Evolutionary conservation across 2,329 filamentous ascomycete species (phyloP).

Genomic region (Leptosphaerulina australis): DNA sequence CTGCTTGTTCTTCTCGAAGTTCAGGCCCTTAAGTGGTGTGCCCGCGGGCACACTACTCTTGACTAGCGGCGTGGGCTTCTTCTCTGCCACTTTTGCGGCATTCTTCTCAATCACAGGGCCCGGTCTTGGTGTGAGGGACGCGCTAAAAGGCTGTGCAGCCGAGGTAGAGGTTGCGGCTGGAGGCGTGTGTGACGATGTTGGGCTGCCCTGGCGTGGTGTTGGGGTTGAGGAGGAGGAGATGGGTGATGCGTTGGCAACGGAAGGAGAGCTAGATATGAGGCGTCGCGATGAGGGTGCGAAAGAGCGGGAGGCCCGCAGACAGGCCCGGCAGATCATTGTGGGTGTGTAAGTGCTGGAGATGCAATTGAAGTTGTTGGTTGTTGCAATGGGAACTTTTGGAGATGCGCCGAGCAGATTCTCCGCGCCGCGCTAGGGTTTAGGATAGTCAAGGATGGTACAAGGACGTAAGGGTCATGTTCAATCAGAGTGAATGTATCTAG

Average conservation of each 20-base stretch:
- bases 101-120: constrained; percentile 32
- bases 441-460: not conserved
- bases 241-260: constrained; percentile 33
- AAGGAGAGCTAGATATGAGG: constrained; percentile 35
- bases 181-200: constrained; percentile 23
- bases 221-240: constrained; percentile 36
- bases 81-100: constrained; percentile 33
- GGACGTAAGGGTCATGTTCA: too few relatives aligned
- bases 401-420: constrained; percentile 2
- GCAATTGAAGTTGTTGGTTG: not conserved
- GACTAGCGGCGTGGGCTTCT: constrained; percentile 40
- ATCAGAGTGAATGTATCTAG: too few relatives aligned
- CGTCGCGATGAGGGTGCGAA: constrained; percentile 22
- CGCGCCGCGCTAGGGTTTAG: not conserved
- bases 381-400: constrained; percentile 24
- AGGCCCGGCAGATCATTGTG: constrained; percentile 51
- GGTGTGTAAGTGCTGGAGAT: constrained; percentile 5
- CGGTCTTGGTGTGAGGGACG: constrained; percentile 41
- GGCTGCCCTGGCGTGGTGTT: constrained; percentile 39
- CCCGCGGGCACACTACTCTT: constrained; percentile 66
- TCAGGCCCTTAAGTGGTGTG: constrained; percentile 73
- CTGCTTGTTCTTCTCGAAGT: constrained; percentile 73
- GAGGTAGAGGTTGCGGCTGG: constrained; percentile 54
- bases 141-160: constrained; percentile 55
- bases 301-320: constrained; percentile 44